Base-by-base conservation (phyloP, 2,329 filamentous ascomycete species). In the Plectosphaerella plurivora region DNA sequence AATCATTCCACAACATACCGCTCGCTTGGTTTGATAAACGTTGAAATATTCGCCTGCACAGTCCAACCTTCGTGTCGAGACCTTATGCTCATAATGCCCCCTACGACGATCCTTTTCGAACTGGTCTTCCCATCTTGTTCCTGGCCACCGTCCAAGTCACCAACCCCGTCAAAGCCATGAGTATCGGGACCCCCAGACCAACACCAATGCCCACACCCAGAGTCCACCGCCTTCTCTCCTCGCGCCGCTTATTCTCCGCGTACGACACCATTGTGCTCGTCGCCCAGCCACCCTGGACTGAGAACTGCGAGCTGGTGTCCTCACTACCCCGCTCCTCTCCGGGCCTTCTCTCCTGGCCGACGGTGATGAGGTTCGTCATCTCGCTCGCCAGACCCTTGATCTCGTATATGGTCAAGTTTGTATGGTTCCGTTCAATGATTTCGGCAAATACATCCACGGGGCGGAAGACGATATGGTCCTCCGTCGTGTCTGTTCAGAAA, bases 151-250 rank as follows among this genome's bases (percentile, higher is more conserved):
- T 4, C 37, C 37, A 39, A 7, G 37, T 39, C 37, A 14, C 37
- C 10, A 45, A 22, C 44, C 5, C 18, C 12, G 16, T 22, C n/a
- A 18, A 15, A 11, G 4, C n/a, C n/a, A n/a, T 22, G 15, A 53
- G 12, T 24, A 50, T 35, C 25, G 51, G 51, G 4, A 50, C 46
- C 14, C 51, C 51, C 10, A 53, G 25, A 20, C 51, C 51, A 20
- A 53, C 51, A 16, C 36, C 51, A 18, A 53, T 53, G 10, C 51
- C 51, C 7, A 53, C 51, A 5, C 51, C 51, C 18, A 53, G 16
- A n/a, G 28, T 53, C 51, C 51, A 53, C 41, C 42, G 50, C 28
- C 50, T 45, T 4, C 33, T 15, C 22, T 53, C 47, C 11, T 50
- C 33, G 10, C 39, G n/a, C n/a, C 25, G 39, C 12, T n/a, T 39